phyloP scores from a whole-genome alignment of 1,284 basidiomycete genomes.

The Apiotrichum gracile region DNA sequence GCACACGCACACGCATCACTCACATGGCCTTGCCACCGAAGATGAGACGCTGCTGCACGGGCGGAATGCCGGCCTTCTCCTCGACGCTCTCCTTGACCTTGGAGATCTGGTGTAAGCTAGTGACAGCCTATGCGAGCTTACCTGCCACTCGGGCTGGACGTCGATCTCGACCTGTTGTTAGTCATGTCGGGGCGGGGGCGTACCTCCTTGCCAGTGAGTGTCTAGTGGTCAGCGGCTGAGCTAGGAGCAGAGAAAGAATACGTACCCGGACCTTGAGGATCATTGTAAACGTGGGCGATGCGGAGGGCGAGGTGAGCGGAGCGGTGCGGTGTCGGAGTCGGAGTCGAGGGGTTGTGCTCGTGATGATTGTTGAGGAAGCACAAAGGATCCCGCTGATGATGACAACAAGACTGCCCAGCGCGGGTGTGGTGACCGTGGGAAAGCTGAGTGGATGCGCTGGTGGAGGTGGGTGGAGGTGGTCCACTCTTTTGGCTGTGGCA shows the following conservation, averaged over 20 bases:
- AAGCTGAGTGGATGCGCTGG: not conserved
- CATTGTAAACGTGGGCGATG: slow-evolving; percentile 22
- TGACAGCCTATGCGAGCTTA: slow-evolving; percentile 40
- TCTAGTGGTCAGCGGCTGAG: slow-evolving; percentile 22
- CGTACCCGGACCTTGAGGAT: slow-evolving; percentile 47
- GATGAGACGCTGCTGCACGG: slow-evolving; percentile 92
- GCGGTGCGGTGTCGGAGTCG: too few relatives aligned
- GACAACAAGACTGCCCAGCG: not conserved
- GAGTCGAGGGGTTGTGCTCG: not conserved
- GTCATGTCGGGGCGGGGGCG: not conserved
- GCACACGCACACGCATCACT: slow-evolving; percentile 40
- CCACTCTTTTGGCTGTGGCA: too few relatives aligned
- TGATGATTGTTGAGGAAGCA: not conserved
- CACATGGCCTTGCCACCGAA: slow-evolving; percentile 93
- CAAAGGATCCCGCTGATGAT: too few relatives aligned
- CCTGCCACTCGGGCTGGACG: slow-evolving; percentile 87
- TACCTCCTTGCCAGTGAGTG: slow-evolving; percentile 43
- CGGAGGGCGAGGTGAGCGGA: not conserved
- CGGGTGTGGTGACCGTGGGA: not conserved
- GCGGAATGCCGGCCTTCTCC: slow-evolving; percentile 97
- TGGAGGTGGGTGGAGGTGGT: not conserved
- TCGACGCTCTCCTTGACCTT: slow-evolving; percentile 99
- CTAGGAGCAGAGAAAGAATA: not conserved
- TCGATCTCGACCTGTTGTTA: slow-evolving; percentile 64
- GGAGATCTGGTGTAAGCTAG: slow-evolving; percentile 58